phyloP scores from a whole-genome alignment of 2,329 filamentous ascomycete genomes.

The Lasiodiplodia gonubiensis region DNA sequence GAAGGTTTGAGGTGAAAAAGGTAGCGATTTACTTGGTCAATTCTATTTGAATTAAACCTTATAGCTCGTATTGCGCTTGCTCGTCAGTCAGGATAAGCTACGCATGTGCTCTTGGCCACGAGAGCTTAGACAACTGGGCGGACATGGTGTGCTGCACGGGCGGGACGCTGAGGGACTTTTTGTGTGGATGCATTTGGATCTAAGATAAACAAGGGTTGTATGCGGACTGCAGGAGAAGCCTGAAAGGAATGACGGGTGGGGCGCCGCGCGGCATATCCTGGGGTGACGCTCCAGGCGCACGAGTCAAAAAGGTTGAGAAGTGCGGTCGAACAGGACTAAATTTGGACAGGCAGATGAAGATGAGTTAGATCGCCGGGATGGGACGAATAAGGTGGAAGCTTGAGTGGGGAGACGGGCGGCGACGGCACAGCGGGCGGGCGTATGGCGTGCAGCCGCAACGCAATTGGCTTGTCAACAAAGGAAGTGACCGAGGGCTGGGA shows the following conservation, averaged over 20 bases:
- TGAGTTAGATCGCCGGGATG: not conserved
- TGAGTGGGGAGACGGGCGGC: constrained; percentile 6
- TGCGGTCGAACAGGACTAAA: not conserved
- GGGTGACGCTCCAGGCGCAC: not conserved
- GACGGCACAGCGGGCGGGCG: not conserved
- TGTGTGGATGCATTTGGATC: not conserved
- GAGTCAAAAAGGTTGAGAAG: not conserved
- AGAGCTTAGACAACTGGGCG: not conserved
- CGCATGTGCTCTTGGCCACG: not conserved
- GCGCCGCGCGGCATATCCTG: constrained; percentile 7
- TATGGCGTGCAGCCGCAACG: not conserved
- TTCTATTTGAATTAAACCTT: too few relatives aligned
- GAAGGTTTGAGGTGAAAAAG: too few relatives aligned
- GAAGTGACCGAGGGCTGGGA: not conserved
- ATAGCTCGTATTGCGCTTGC: not conserved
- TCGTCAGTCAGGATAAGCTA: not conserved
- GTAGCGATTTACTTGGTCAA: too few relatives aligned
- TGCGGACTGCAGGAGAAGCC: constrained; percentile 1
- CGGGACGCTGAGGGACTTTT: not conserved
- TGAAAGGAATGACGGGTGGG: not conserved
- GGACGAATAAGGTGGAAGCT: too few relatives aligned
- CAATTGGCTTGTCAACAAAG: constrained; percentile 5
- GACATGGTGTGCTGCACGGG: not conserved
- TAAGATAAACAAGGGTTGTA: not conserved
- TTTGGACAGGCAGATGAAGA: not conserved